phyloP scores from a whole-genome alignment of 2,329 filamentous ascomycete species.

The Pseudogymnoascus sp. region DNA sequence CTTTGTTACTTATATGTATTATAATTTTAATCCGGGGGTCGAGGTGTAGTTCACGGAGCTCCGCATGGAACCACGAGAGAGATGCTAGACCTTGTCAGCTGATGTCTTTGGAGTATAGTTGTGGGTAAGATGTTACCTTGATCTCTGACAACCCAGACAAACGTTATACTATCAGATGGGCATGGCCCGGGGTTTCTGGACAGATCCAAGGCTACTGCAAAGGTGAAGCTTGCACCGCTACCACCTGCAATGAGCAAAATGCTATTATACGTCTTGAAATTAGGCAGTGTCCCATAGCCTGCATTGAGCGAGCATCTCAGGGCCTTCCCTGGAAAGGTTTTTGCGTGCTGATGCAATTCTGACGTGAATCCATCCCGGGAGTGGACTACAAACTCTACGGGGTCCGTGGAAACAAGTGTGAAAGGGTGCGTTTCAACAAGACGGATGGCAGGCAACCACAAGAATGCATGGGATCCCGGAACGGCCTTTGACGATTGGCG shows the following conservation, averaged over 20 bases:
- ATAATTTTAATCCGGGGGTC: constrained; percentile 25
- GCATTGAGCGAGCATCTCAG: constrained; percentile 51
- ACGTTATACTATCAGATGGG: not conserved
- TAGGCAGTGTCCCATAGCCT: constrained; percentile 49
- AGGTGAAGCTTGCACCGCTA: constrained; percentile 53
- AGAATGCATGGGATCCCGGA: constrained; percentile 55
- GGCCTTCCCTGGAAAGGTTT: constrained; percentile 40
- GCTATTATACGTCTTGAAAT: constrained; percentile 46
- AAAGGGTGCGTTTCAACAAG: constrained; percentile 56
- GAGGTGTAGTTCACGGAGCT: constrained; percentile 24
- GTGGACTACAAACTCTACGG: constrained; percentile 48
- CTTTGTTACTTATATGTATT: constrained; percentile 25
- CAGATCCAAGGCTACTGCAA: constrained; percentile 42
- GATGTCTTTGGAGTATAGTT: not conserved
- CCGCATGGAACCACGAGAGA: constrained; percentile 24
- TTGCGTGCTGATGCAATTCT: constrained; percentile 46
- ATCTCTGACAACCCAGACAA: constrained; percentile 41
- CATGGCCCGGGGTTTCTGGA: constrained; percentile 33
- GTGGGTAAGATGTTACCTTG: constrained; percentile 33
- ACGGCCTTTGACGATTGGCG: constrained; percentile 39
- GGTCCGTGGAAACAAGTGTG: constrained; percentile 46
- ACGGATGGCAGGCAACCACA: constrained; percentile 56
- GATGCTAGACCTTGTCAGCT: constrained; percentile 12
- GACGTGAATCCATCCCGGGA: constrained; percentile 53
- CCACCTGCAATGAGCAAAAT: constrained; percentile 55